A percentile compares a stretch with the other conserved stretches of the same genome.
phyloP scores from a whole-genome alignment of 169 alveolate species.

The Eimeria falciformis region DNA sequence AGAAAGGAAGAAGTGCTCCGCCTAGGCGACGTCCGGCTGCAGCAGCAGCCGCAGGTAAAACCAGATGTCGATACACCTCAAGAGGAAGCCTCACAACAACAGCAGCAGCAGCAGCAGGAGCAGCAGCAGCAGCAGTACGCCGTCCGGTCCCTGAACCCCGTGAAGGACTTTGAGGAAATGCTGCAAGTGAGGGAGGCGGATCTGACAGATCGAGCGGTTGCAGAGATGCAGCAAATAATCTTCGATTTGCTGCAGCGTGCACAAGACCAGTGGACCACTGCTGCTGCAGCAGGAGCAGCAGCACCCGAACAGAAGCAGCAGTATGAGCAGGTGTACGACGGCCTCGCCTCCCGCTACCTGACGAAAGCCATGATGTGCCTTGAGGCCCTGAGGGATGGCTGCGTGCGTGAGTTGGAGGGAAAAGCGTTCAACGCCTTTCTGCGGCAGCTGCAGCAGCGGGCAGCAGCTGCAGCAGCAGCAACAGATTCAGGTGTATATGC shows the following conservation, averaged over 20 bases:
- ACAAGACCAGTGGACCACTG: neutral
- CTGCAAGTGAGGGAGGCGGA: slow-evolving; percentile 37
- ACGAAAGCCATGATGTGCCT: slow-evolving; percentile 48
- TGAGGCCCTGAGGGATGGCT: slow-evolving; percentile 46
- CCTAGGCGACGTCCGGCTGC: neutral
- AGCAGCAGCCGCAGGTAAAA: neutral
- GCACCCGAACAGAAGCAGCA: neutral
- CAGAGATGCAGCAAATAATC: slow-evolving; percentile 41
- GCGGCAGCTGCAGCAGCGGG: slow-evolving; percentile 17
- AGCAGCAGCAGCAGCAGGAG: neutral
- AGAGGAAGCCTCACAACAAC: neutral
- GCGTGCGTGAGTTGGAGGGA: slow-evolving; percentile 50
- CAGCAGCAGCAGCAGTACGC: slow-evolving; percentile 13
- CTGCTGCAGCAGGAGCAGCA: neutral
- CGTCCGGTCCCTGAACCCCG: slow-evolving; percentile 40
- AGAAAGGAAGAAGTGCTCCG: neutral
- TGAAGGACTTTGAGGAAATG: slow-evolving; percentile 27
- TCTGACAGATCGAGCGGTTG: slow-evolving; percentile 34
- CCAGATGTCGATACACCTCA: neutral
- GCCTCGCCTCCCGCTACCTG: slow-evolving; percentile 18
- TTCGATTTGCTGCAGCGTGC: slow-evolving; percentile 7
- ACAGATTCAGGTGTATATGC: neutral
- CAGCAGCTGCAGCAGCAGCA: neutral
- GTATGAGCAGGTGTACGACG: neutral
- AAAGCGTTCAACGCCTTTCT: slow-evolving; percentile 37